Conservation (phyloP, 2,329 filamentous ascomycete species). For the Chaetomiaceae sp. region DNA sequence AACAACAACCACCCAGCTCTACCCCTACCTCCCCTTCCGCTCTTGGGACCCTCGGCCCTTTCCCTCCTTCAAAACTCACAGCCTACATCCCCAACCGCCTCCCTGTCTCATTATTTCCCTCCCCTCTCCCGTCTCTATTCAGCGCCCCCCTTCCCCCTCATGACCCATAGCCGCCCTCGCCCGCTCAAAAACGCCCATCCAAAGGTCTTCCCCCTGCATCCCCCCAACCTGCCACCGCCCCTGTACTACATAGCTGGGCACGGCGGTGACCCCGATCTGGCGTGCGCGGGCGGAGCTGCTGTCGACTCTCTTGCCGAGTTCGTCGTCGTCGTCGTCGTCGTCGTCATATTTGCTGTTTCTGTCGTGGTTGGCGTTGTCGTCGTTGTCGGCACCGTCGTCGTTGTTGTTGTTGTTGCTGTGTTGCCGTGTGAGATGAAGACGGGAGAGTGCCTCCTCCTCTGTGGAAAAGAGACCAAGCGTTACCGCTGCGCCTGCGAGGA, state of each 20-base stretch:
- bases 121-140: background rate
- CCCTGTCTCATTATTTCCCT: background rate
- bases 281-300: background rate
- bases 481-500: constrained; percentile 36
- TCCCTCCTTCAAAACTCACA: too few relatives aligned
- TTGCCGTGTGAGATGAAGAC: too few relatives aligned
- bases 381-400: too few relatives aligned
- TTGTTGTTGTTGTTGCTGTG: too few relatives aligned
- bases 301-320: background rate
- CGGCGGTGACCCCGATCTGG: constrained; percentile 51
- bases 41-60: too few relatives aligned
- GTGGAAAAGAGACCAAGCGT: constrained; percentile 29
- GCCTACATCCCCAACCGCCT: background rate
- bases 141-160: too few relatives aligned
- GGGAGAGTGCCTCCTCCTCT: constrained; percentile 16
- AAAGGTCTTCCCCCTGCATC: constrained; percentile 62
- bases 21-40: too few relatives aligned
- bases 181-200: constrained; percentile 62
- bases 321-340: background rate
- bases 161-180: constrained; percentile 34
- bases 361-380: too few relatives aligned
- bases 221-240: constrained; percentile 65
- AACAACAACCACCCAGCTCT: too few relatives aligned
- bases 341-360: background rate
- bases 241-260: constrained; percentile 71